Evolutionary conservation across 768 basidiomycete species (phyloP), one percentile per base, ranked within the genome.

Genomic region (Hericium alpestre): DNA sequence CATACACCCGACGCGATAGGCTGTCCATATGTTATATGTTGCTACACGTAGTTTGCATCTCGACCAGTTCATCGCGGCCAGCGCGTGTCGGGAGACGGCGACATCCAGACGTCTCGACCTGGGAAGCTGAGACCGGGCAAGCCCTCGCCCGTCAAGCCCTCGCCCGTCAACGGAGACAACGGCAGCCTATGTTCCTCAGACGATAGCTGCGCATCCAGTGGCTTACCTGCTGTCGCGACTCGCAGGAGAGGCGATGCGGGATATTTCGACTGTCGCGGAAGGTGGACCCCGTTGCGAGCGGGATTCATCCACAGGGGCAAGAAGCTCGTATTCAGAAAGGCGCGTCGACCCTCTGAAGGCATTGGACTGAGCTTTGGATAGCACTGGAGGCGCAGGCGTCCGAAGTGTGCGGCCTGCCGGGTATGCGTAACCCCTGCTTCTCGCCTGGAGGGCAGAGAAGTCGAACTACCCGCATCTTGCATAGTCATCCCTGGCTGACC

Each of bases 271-370:
- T 27, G 25, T 22, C 10, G 50, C 50, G n/a, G 49, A 53, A 4
- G 51, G 39, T n/a, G 55, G 23, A n/a, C 53, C 7, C 32, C 47
- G 23, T 23, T 50, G 50, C 6, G 15, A 22, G 51, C 32, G 48
- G 6, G 46, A 25, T 13, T 56, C 49, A 1, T 58, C 56, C 20
- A 62, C 56, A 4, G 61, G 61, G 4, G 57, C 54, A 13, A 63
- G 61, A 12, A 63, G 25, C 46, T 61, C 61, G 41, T 58, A 63
- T 53, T 63, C 61, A 23, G 61, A 63, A 16, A 63, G 48, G 27
- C 54, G 56, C 7, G 61, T 63, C 52, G 61, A 63, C 12, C 53
- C 60, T 1, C 54, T 59, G 23, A 59, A 62, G 23, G 58, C 22
- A 15, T 56, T 61, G 25, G 57, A 51, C 15, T 47, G 20, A 9